These are phyloP conservation scores for Plasmodium gallinaceum DNA, from an alignment of 169 alveolate genomes.

Conservation along the genomic window DNA sequence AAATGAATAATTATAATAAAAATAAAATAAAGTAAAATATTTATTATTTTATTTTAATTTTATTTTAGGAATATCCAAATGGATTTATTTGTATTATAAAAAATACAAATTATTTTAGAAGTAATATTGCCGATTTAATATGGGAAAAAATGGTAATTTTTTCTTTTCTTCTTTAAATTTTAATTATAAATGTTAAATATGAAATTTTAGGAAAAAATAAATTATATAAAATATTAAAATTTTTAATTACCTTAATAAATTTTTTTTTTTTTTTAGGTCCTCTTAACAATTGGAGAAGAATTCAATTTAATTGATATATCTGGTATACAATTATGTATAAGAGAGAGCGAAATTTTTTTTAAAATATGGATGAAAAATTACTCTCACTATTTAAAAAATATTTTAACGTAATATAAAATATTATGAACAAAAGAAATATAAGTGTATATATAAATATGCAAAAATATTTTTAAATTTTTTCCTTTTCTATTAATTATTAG, in stretches of 20 bases:
- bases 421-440: background rate
- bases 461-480: background rate
- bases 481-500: conserved; percentile 25
- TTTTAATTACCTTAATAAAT: conserved; percentile 2
- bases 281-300: conserved; percentile 70
- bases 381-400: conserved; percentile 48
- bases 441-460: background rate
- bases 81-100: conserved; percentile 67
- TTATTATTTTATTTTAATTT: background rate
- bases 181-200: too few relatives aligned
- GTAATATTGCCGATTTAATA: conserved; percentile 51
- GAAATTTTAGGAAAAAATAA: background rate
- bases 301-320: conserved; percentile 47
- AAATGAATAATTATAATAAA: background rate
- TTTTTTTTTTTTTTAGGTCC: conserved; percentile 17
- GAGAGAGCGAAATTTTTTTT: conserved; percentile 69
- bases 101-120: conserved; percentile 26
- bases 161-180: background rate
- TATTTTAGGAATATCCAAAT: conserved; percentile 63
- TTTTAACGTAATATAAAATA: conserved; percentile 32
- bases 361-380: conserved; percentile 76
- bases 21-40: background rate
- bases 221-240: background rate
- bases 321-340: conserved; percentile 71
- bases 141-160: conserved; percentile 75